phyloP scores from a whole-genome alignment of 371 early-diverging fungal genomes.

The Mortierella sp. region DNA sequence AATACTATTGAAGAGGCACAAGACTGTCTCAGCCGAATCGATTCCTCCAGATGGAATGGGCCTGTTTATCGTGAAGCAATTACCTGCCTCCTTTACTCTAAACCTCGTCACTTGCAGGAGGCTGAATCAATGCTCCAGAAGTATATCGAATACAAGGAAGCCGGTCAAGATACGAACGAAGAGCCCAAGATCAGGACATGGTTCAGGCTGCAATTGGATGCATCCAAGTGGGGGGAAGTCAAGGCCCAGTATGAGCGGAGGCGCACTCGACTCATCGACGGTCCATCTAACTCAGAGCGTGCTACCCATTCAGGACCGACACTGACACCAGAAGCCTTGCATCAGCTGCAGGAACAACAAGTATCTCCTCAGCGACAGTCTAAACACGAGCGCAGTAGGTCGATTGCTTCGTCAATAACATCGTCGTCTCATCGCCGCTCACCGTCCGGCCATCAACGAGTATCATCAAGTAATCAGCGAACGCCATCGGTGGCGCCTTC shows the following conservation, averaged over 20 bases:
- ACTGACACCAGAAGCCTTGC: conserved; percentile 35
- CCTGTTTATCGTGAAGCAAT: conserved; percentile 37
- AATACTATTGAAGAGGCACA: conserved; percentile 40
- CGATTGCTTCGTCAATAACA: conserved; percentile 24
- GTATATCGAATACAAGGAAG: conserved; percentile 17
- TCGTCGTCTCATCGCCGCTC: conserved; percentile 38
- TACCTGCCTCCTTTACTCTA: conserved; percentile 31
- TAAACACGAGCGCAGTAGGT: conserved; percentile 28
- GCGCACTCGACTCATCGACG: conserved; percentile 40
- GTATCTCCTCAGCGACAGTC: conserved; percentile 12
- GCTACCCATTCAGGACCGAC: conserved; percentile 11
- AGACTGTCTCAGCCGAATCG: conserved; percentile 35
- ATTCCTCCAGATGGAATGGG: conserved; percentile 19
- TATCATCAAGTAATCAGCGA: conserved; percentile 32
- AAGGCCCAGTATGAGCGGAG: conserved; percentile 41
- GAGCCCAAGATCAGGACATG: conserved; percentile 31
- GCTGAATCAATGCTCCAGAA: conserved; percentile 35
- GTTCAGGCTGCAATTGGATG: conserved; percentile 43
- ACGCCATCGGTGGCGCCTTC: conserved; percentile 21
- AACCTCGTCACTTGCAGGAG: conserved; percentile 42
- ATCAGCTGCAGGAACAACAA: conserved; percentile 31
- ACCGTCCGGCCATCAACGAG: conserved; percentile 25
- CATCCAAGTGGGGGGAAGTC: conserved; percentile 48
- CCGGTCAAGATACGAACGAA: background rate
- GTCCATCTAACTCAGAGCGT: conserved; percentile 32